Base-by-base conservation (phyloP, 23 red algal species). In the Chondrus crispus region DNA sequence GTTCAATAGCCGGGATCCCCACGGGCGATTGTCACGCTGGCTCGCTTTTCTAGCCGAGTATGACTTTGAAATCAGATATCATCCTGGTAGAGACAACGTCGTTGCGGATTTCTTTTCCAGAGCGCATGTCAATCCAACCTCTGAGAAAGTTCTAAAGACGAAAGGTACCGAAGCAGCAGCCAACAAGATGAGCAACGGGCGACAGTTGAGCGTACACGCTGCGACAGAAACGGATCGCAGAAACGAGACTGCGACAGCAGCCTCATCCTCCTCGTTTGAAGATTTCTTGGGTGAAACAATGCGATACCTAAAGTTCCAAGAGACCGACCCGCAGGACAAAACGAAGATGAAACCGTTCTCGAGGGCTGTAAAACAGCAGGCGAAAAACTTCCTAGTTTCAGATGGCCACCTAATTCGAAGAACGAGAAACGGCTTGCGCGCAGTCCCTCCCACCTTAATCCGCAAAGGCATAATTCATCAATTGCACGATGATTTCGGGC, bases 21-120 rank as follows among this genome's bases (percentile, higher is more conserved):
- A 60, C 2, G 78, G 78, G 46, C 47, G 51, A 9, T 60, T 82
- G 26, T 22, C 46, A 12, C 24, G 78, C 18, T 82, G 78, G 78
- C 26, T 82, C 22, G 78, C 52, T 1, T 28, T 16, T 2, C 40
- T 57, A 51, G 51, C 78, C 22, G 78, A 82, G 44, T 82, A 82
- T 28, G 78, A 62, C 22, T 82, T 82, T 51, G 47, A 82, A 47
- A 82, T 57, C 78, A 1, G 29, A 20, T 51, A 82, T 51, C 40
- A 46, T 22, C 26, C 47, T 20, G 53, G 2, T 10, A 19, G n/a
- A 5, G n/a, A 82, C 26, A 82, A 82, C 26, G 46, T 1, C 26
- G 22, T 47, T 8, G 78, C 46, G 7, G 78, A 82, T 57, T 50
- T 53, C 48, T 24, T 50, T 36, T 82, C 78, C 8, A 82, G 78